phyloP scores from a whole-genome alignment of 2,329 filamentous ascomycete species.

The Cadophora luteo-olivacea region DNA sequence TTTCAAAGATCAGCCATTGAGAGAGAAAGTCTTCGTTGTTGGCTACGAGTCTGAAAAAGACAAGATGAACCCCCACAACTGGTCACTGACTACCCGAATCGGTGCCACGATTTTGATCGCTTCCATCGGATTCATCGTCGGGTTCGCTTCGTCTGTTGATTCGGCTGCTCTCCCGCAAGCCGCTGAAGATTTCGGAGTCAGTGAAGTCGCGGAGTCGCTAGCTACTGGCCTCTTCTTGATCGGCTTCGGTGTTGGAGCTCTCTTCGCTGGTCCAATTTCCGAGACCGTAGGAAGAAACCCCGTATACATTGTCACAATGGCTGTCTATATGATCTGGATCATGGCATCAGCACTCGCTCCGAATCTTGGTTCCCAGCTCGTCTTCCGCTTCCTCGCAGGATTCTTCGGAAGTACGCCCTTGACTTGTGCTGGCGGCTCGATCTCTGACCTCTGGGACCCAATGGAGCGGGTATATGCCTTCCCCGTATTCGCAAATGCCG shows the following conservation, averaged over 20 bases:
- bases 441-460: slow-evolving; percentile 48
- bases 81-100: slow-evolving; percentile 45
- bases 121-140: slow-evolving; percentile 56
- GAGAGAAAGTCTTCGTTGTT: slow-evolving; percentile 48
- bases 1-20: slow-evolving; percentile 21
- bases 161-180: slow-evolving; percentile 55
- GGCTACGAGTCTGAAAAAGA: slow-evolving; percentile 49
- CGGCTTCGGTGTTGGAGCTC: slow-evolving; percentile 47
- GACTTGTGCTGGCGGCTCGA: slow-evolving; percentile 36
- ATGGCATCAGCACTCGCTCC: slow-evolving; percentile 49
- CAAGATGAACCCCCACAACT: slow-evolving; percentile 49
- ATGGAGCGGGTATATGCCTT: slow-evolving; percentile 42
- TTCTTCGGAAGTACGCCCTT: slow-evolving; percentile 31
- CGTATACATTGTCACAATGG: slow-evolving; percentile 50
- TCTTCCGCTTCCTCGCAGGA: slow-evolving; percentile 33
- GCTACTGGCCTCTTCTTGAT: slow-evolving; percentile 51
- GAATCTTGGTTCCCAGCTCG: slow-evolving; percentile 29
- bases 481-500: slow-evolving; percentile 38
- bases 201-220: slow-evolving; percentile 56
- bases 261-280: slow-evolving; percentile 48
- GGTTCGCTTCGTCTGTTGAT: slow-evolving; percentile 59
- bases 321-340: slow-evolving; percentile 53
- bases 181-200: slow-evolving; percentile 53
- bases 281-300: slow-evolving; percentile 51
- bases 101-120: slow-evolving; percentile 51